Conservation (phyloP, 495 filamentous ascomycete genomes). For the Xylaria grammica region DNA sequence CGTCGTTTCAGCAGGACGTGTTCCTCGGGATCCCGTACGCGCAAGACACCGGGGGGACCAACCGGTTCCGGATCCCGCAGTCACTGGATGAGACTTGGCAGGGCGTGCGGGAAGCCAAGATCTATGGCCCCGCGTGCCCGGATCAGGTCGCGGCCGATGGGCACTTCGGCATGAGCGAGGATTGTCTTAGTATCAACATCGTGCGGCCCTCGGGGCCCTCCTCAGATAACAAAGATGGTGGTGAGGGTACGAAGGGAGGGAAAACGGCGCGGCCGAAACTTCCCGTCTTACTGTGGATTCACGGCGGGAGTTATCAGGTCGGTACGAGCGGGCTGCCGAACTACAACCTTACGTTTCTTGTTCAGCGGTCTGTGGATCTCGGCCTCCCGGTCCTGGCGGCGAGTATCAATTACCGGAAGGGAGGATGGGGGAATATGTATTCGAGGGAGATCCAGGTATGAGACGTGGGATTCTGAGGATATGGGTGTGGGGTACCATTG, state of each 20-base stretch:
- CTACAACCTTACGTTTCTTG: conserved; percentile 48
- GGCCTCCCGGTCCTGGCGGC: conserved; percentile 53
- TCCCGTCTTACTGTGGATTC: conserved; percentile 72
- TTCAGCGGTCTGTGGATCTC: conserved; percentile 49
- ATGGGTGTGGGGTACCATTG: not conserved
- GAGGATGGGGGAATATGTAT: conserved; percentile 53
- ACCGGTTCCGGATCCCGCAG: conserved; percentile 65
- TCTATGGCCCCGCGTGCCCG: conserved; percentile 54
- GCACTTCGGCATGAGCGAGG: conserved; percentile 60
- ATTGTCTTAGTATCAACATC: conserved; percentile 72
- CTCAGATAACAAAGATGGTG: not conserved
- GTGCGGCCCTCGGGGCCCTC: conserved; percentile 51
- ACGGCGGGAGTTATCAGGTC: conserved; percentile 68
- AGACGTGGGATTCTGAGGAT: not conserved
- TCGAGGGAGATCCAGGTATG: conserved; percentile 49
- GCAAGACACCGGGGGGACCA: conserved; percentile 60
- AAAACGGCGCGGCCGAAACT: conserved; percentile 32
- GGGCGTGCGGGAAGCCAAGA: conserved; percentile 54
- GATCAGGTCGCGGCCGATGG: conserved; percentile 52
- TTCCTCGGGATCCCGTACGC: conserved; percentile 73
- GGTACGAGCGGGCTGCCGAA: conserved; percentile 62
- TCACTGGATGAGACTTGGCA: conserved; percentile 50
- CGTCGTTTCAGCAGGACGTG: conserved; percentile 46
- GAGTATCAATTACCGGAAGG: conserved; percentile 51
- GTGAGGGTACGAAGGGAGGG: not conserved